A percentile compares a stretch with the other conserved stretches of the same genome.
phyloP scores from a whole-genome alignment of 2,329 filamentous ascomycete genomes.

The Aspergillus sp. region DNA sequence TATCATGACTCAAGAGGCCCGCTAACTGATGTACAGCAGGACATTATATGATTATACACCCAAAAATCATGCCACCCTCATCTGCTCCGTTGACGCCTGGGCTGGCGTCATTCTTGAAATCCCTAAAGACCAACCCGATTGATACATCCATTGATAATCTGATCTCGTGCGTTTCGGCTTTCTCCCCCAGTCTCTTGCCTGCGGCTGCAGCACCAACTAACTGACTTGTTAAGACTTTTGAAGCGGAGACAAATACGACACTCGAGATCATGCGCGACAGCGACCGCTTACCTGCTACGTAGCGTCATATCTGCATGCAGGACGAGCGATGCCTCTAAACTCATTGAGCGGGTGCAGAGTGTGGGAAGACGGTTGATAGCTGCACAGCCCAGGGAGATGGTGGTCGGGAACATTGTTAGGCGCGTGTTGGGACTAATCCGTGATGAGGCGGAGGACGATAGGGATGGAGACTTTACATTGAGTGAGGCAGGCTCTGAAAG shows the following conservation, averaged over 20 bases:
- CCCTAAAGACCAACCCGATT: conserved; percentile 71
- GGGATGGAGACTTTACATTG: conserved; percentile 60
- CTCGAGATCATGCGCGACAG: conserved; percentile 84
- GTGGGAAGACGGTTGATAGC: conserved; percentile 75
- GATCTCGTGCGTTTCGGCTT: conserved; percentile 64
- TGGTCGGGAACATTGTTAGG: conserved; percentile 90
- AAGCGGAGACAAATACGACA: conserved; percentile 88
- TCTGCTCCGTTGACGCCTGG: conserved; percentile 65
- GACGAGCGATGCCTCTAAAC: conserved; percentile 72
- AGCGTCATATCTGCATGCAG: conserved; percentile 81
- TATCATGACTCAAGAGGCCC: conserved; percentile 3
- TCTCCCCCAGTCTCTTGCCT: neutral
- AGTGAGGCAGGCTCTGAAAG: conserved; percentile 62
- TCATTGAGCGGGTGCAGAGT: conserved; percentile 76
- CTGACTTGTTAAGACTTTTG: conserved; percentile 62
- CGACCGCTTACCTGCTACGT: conserved; percentile 83
- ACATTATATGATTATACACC: neutral
- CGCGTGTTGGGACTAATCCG: conserved; percentile 87
- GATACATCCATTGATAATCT: conserved; percentile 82
- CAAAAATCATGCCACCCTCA: conserved; percentile 57
- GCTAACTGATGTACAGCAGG: conserved; percentile 2
- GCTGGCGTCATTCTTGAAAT: conserved; percentile 75
- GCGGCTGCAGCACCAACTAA: conserved; percentile 17
- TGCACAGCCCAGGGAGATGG: conserved; percentile 86
- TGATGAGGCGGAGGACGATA: conserved; percentile 82